These are phyloP conservation scores for Gossypium gossypioides DNA, from an alignment of 441 rosid species.

Conservation along the genomic window DNA sequence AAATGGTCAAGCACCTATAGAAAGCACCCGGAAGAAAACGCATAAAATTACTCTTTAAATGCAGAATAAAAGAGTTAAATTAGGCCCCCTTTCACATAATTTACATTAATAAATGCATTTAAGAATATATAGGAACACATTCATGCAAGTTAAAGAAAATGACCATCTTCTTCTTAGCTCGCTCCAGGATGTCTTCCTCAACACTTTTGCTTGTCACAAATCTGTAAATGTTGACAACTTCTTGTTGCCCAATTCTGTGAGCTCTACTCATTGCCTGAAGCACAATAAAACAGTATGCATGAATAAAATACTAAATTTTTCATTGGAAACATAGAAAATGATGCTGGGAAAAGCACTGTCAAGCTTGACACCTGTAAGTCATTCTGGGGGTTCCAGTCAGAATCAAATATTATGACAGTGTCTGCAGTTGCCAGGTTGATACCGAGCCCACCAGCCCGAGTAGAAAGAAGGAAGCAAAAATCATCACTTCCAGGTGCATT, in stretches of 20 bases:
- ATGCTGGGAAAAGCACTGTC: constrained; percentile 8
- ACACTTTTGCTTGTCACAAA: constrained; percentile 99
- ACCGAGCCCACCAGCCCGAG: constrained; percentile 99
- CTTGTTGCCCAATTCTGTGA: constrained; percentile 99
- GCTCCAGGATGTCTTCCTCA: constrained; percentile 98
- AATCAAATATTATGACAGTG: constrained; percentile 98
- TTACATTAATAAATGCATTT: neutral
- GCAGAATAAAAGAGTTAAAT: neutral
- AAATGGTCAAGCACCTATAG: constrained; percentile 94
- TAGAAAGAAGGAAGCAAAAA: constrained; percentile 97
- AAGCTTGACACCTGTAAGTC: constrained; percentile 70
- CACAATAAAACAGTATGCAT: constrained; percentile 14
- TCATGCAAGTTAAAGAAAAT: neutral
- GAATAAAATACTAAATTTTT: neutral
- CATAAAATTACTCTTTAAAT: neutral
- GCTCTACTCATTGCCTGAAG: constrained; percentile 99
- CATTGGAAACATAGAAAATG: constrained; percentile 7
- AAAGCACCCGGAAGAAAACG: constrained; percentile 20
- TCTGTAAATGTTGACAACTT: constrained; percentile 95
- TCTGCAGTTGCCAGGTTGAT: constrained; percentile 98
- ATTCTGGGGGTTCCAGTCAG: constrained; percentile 99
- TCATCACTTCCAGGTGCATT: constrained; percentile 98
- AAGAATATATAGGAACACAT: neutral
- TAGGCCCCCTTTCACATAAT: constrained; percentile 6
- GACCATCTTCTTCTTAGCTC: constrained; percentile 99